Evolutionary conservation across 176 grass and related monocot genomes (phyloP).

Genomic region (Tillandsia fasciculata): DNA sequence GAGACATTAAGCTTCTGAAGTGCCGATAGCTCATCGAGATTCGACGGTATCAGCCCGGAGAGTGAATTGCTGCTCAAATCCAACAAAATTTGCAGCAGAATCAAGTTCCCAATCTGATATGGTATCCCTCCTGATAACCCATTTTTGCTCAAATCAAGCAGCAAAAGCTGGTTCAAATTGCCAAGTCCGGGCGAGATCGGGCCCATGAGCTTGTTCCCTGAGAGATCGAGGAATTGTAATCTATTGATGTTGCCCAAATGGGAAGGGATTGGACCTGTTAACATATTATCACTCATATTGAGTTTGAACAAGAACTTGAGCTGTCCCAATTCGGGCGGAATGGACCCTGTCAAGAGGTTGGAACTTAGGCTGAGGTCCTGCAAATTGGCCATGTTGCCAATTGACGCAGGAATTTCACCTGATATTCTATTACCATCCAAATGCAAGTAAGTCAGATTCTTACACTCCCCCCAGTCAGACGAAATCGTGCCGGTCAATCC

Average conservation of each 20-base stretch:
- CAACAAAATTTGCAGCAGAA: constrained; percentile 48
- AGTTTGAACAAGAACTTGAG: constrained; percentile 39
- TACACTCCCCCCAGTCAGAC: constrained; percentile 34
- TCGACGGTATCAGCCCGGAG: constrained; percentile 44
- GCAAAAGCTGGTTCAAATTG: constrained; percentile 26
- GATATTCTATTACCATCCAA: constrained; percentile 49
- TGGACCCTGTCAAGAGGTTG: constrained; percentile 33
- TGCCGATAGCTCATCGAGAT: constrained; percentile 36
- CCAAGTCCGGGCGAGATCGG: constrained; percentile 38
- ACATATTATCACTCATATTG: constrained; percentile 46
- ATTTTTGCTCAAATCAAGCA: constrained; percentile 60
- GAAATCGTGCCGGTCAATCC: constrained; percentile 40
- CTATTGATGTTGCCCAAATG: constrained; percentile 14
- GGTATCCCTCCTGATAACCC: constrained; percentile 59
- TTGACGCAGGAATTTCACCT: constrained; percentile 41
- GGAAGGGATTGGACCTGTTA: constrained; percentile 37
- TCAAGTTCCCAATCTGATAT: constrained; percentile 53
- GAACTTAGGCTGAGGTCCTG: constrained; percentile 43
- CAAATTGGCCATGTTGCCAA: constrained; percentile 23
- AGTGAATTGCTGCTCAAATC: constrained; percentile 88
- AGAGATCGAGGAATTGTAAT: constrained; percentile 47
- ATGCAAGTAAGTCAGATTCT: constrained; percentile 41
- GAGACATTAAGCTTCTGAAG: constrained; percentile 72
- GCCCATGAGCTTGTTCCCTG: constrained; percentile 40
- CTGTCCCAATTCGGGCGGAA: constrained; percentile 38